Evolutionary conservation across 345 rosid genomes (phyloP), one percentile per base, ranked within the genome.

Genomic region (Rhodamnia argentea): DNA sequence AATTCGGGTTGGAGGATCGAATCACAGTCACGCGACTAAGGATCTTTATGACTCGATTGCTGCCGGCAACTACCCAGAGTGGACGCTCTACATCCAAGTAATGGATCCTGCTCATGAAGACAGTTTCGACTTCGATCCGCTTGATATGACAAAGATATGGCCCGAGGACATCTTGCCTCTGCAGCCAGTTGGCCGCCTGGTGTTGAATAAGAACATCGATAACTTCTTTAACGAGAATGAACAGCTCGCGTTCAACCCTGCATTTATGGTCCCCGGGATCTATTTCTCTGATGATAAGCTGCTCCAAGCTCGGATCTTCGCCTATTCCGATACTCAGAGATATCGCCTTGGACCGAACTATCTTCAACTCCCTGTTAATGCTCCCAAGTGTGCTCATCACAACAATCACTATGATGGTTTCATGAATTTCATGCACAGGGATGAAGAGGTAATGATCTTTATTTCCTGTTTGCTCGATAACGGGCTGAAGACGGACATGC

Each of bases 301-400:
- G 82, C 99, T 97, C 83, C 99, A 96, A 93, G 91, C 92, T 88
- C 90, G 99, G 29, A 88, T 96, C 89, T 97, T 97, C 87, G 93
- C 99, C 23, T 97, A 97, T 84, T 32, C 96, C 37, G 99, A 97
- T 89, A 97, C 99, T 57, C 99, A 97, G 90, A 94, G 99, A 89
- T 98, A 97, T 90, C 98, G 99, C 55, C 99, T 97, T 75, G 99
- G 99, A 87, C 99, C 99, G 42, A 97, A 96, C 93, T 97, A 97
- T 90, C 92, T 97, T 86, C 99, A 93, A 82, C 94, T 97, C 60
- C 99, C 99, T 13, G 98, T 87, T 76, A 97, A 97, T 94, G 96
- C 99, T 76, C 98, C 99, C 82, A 96, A 97, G 89, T 95, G 96
- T 87, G 90, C 94, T 88, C 98, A 96, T 91, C 98, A 95, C 91